Evolutionary conservation across 441 rosid genomes (phyloP).

Genomic region (Jatropha podagrica): DNA sequence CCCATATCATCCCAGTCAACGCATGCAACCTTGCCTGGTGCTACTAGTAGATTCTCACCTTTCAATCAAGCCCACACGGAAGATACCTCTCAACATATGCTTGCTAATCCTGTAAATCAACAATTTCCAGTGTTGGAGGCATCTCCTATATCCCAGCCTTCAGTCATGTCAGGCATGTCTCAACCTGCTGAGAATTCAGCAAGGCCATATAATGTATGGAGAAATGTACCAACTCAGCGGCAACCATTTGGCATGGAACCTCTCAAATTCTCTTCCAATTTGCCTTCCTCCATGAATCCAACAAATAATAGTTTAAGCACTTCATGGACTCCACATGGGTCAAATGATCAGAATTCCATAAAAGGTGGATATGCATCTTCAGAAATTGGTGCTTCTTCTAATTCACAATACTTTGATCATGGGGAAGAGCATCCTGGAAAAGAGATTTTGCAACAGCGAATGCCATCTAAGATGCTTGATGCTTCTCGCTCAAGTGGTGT

Average conservation of each 20-base stretch:
- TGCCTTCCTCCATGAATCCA: constrained; percentile 30
- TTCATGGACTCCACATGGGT: constrained; percentile 4
- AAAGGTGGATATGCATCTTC: constrained; percentile 29
- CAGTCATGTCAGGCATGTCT: constrained; percentile 30
- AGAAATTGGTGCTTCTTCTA: constrained; percentile 24
- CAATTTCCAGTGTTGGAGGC: constrained; percentile 40
- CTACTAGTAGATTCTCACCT: constrained; percentile 25
- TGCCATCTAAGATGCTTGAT: constrained; percentile 30
- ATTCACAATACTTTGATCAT: constrained; percentile 14
- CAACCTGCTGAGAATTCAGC: constrained; percentile 38
- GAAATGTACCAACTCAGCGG: constrained; percentile 40
- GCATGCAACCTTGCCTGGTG: constrained; percentile 24
- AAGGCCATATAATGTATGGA: constrained; percentile 49
- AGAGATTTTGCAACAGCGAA: constrained; percentile 26
- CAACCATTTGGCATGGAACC: constrained; percentile 33
- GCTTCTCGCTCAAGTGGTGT: constrained; percentile 28
- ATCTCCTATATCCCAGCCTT: constrained; percentile 36
- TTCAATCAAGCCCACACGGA: constrained; percentile 31
- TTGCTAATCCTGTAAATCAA: constrained; percentile 26
- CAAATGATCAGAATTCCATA: constrained; percentile 3
- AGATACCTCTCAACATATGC: constrained; percentile 24
- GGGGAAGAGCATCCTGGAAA: constrained; percentile 23
- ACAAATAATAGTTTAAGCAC: constrained; percentile 24
- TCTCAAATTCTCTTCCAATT: constrained; percentile 23
- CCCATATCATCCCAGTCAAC: constrained; percentile 34